Evolutionary conservation across 768 basidiomycete species (phyloP).

Genomic region (Candolleomyces aberdarensis): DNA sequence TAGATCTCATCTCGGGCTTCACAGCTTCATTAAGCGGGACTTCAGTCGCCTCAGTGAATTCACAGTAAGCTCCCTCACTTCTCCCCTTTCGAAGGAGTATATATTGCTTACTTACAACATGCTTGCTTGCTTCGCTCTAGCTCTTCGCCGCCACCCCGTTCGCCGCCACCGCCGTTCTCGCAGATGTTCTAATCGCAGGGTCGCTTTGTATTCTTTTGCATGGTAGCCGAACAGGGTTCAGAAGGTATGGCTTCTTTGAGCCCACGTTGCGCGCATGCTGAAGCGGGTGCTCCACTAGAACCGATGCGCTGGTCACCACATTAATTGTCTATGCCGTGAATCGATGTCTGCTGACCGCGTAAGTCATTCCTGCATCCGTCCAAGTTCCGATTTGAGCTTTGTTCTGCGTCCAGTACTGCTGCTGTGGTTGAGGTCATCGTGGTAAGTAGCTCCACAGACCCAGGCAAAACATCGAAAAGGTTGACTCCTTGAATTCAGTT

Average conservation of each 20-base stretch:
- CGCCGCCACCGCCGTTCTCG: conserved; percentile 41
- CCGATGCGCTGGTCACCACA: conserved; percentile 37
- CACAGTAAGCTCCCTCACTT: conserved; percentile 25
- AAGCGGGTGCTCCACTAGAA: conserved; percentile 22
- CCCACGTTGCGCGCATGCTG: background rate
- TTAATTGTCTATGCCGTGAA: conserved; percentile 50
- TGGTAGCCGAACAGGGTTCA: conserved; percentile 35
- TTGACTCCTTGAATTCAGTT: conserved; percentile 16
- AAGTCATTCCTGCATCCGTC: conserved; percentile 12
- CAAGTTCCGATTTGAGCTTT: background rate
- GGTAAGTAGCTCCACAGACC: conserved; percentile 19
- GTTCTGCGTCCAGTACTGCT: conserved; percentile 22
- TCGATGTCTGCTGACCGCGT: conserved; percentile 48
- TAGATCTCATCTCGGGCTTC: too few species aligned
- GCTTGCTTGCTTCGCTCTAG: conserved; percentile 15
- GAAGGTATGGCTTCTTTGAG: conserved; percentile 21
- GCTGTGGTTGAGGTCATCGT: conserved; percentile 37
- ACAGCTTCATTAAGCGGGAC: conserved; percentile 35
- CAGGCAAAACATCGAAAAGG: background rate
- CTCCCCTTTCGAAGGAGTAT: background rate
- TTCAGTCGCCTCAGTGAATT: conserved; percentile 30
- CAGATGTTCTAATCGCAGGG: conserved; percentile 41
- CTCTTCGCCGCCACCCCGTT: conserved; percentile 41
- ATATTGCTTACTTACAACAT: background rate
- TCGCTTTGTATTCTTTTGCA: conserved; percentile 40